Conservation (phyloP, 345 rosid genomes). For the Microthlaspi erraticum region DNA sequence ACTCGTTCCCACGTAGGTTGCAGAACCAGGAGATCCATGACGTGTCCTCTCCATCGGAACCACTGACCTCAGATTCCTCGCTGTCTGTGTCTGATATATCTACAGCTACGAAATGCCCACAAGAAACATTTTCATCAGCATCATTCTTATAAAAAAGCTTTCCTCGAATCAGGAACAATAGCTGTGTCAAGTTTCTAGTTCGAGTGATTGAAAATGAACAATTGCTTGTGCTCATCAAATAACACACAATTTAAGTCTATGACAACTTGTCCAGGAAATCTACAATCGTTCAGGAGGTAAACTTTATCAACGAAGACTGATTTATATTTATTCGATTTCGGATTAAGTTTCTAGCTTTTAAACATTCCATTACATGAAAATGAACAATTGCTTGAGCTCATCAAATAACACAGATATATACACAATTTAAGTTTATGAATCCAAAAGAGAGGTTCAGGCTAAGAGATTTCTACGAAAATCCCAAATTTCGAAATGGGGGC, state of each 20-base stretch:
- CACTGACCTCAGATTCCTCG: conserved; percentile 95
- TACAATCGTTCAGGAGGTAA: no score
- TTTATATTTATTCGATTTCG: no score
- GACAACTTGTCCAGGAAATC: no score
- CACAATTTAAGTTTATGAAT: not conserved
- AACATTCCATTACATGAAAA: not conserved
- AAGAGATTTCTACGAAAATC: not conserved
- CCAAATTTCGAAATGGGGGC: conserved; percentile 5
- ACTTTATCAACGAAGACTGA: no score
- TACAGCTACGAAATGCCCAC: conserved; percentile 34
- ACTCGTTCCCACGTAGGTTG: conserved; percentile 92
- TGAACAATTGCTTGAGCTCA: not conserved
- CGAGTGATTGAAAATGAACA: not conserved
- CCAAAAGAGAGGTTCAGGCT: not conserved
- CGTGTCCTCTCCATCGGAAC: conserved; percentile 96
- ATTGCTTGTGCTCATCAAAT: not conserved
- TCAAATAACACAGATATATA: not conserved
- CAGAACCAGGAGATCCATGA: conserved; percentile 99
- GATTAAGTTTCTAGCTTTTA: conserved; percentile 14
- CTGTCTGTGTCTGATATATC: conserved; percentile 93
- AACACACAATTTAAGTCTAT: not conserved
- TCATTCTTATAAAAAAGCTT: not conserved
- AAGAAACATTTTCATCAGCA: conserved; percentile 25
- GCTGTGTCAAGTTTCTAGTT: conserved; percentile 19
- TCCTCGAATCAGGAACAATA: conserved; percentile 7